Base-by-base conservation (phyloP, 2,329 filamentous ascomycete genomes). In the Cordyceps cateniannulata region DNA sequence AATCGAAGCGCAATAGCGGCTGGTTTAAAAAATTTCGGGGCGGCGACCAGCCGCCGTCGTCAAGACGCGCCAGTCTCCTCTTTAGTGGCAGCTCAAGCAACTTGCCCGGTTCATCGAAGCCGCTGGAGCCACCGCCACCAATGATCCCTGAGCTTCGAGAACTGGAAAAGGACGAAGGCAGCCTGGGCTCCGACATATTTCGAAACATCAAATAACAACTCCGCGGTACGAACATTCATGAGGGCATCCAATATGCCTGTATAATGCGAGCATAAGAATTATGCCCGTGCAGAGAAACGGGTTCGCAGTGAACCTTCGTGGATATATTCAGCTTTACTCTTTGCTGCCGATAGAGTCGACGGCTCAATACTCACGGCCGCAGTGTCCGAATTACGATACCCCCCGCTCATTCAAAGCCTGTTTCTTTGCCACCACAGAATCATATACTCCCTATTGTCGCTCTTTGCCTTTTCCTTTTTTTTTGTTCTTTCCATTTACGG, bases 141-240 rank as follows among this genome's bases (percentile, higher is more conserved):
- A 85, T 81, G 81, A 85, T 86, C 55, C 83, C 83, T 22, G 83
- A 85, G 68, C 73, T 85, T 54, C 76, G 72, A 66, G 76, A 79
- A 53, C 73, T 85, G 60, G 77, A 83, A 66, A 77, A 79, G 60
- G 76, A 82, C 47, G 75, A 77, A 7, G 76, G 74, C 48, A 74
- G 73, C 60, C 72, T 82, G 35, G 81, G 81, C 55, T 71, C 73
- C 62, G 81, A 85, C 63, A 72, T 86, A 38, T 85, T 86, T 40
- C 52, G 29, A 68, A 77, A 81, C 64, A 85, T 86, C 69, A 83
- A 83, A 68, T 84, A 76, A 73, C 32, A 47, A 45, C 32, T 51
- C 22, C 40, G 29, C 47, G 47, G 45, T n/a, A 48, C 27, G 52
- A 44, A 38, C 45, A 27, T 44, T 44, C 47, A 44, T 12, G 35